phyloP scores from a whole-genome alignment of 2,329 filamentous ascomycete species.

The Stachybotrys chlorohalonatus region DNA sequence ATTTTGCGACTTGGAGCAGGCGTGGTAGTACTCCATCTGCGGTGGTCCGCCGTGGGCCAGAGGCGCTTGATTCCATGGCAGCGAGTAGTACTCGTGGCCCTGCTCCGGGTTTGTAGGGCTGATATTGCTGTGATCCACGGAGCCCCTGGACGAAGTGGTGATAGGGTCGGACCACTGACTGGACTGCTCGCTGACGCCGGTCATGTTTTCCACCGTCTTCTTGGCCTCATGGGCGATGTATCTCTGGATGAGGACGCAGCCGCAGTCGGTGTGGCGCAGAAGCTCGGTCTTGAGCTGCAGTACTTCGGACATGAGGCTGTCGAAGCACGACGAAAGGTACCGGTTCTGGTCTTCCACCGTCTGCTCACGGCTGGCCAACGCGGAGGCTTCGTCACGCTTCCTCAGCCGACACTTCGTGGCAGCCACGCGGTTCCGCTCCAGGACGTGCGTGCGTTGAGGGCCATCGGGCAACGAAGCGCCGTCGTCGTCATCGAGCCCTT shows the following conservation, averaged over 20 bases:
- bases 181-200: neutral
- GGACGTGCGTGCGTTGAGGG: slow-evolving; percentile 13
- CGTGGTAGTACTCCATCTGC: neutral
- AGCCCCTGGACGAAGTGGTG: neutral
- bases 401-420: slow-evolving; percentile 21
- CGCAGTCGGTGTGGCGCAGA: slow-evolving; percentile 19
- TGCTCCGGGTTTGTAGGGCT: neutral
- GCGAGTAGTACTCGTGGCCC: neutral
- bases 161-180: neutral
- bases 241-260: slow-evolving; percentile 19
- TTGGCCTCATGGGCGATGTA: slow-evolving; percentile 21
- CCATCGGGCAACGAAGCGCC: slow-evolving; percentile 13
- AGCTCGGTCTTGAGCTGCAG: slow-evolving; percentile 20
- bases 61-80: neutral
- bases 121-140: neutral
- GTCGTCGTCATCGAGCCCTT: slow-evolving; percentile 6
- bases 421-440: slow-evolving; percentile 21
- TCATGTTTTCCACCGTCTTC: slow-evolving; percentile 15
- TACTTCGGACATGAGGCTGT: slow-evolving; percentile 16
- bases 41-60: neutral
- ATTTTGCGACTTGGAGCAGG: neutral
- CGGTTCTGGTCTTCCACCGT: slow-evolving; percentile 19
- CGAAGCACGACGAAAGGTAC: slow-evolving; percentile 15
- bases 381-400: slow-evolving; percentile 19
- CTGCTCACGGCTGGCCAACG: slow-evolving; percentile 16